Evolutionary conservation across 2,329 filamentous ascomycete genomes (phyloP), one percentile per base, ranked within the genome.

Genomic region (Aciculosporium take): DNA sequence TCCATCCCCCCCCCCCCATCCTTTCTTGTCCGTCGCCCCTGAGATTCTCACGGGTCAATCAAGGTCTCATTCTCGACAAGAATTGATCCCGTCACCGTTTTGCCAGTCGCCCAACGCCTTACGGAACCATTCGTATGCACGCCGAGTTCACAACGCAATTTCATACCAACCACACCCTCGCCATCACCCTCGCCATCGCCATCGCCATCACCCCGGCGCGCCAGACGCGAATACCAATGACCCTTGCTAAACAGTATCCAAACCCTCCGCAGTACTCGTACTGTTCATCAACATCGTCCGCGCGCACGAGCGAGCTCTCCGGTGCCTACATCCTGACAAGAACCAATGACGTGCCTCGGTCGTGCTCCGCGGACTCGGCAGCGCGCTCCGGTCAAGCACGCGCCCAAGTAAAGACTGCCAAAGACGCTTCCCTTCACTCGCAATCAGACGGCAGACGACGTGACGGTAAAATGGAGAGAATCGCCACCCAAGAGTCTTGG

Each of bases 291-390:
- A 9, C 7, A 3, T 43, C 44, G 6, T 43, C 44, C 7, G 31
- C 37, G 18, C 18, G 33, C 5, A 24, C 32, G 12, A 43, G 40
- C 24, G 29, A 37, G 18, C 37, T 45, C 7, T 45, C 44, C 24
- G 32, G 37, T 3, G 28, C 44, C 13, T 31, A 38, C 20, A 37
- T 39, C n/a, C 20, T 45, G 9, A 20, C 41, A 17, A 15, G 37
- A 4, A 38, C 38, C 5, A 23, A 34, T 17, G 7, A 30, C 18
- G 29, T 25, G 2, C 25, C 37, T 18, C 32, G 23, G 2, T 33
- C 40, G 4, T 31, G 28, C 34, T 28, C 7, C 12, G 12, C 7
- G 8, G 35, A n/a, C 28, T 37, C 15, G 10, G 15, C 38, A 7
- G n/a, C 8, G 25, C 17, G 32, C 13, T 32, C 41, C 15, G 25